Evolutionary conservation across 345 rosid genomes (phyloP).

Genomic region (Nasturtium officinale): DNA sequence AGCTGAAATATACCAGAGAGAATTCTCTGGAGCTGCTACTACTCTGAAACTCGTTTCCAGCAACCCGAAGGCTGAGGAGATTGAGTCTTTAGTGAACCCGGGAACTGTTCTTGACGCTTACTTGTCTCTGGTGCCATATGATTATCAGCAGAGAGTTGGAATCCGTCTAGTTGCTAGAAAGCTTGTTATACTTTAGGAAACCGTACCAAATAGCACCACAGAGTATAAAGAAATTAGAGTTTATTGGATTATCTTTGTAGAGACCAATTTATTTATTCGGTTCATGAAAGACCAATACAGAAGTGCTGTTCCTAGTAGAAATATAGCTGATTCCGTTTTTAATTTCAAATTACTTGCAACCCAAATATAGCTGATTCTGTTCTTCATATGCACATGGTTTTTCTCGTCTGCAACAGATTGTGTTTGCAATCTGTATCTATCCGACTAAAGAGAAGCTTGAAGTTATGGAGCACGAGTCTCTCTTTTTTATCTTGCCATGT

Average conservation of each 20-base stretch:
- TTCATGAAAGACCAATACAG: not conserved
- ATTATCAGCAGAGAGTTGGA: conserved; percentile 76
- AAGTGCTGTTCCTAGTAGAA: conserved; percentile 19
- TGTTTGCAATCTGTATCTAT: not conserved
- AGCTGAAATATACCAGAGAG: conserved; percentile 68
- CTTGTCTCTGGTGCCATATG: conserved; percentile 69
- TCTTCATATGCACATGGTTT: conserved; percentile 12
- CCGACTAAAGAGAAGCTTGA: conserved; percentile 2
- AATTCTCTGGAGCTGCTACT: conserved; percentile 47
- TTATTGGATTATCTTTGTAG: not conserved
- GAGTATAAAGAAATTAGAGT: conserved; percentile 7
- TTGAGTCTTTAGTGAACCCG: conserved; percentile 44
- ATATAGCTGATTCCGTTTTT: not conserved
- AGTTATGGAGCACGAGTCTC: conserved; percentile 16
- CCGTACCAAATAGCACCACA: not conserved
- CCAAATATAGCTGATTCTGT: not conserved
- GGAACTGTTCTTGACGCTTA: conserved; percentile 66
- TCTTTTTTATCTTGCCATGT: conserved; percentile 2
- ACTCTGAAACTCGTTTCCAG: conserved; percentile 61
- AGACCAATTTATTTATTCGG: not conserved
- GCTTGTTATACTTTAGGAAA: conserved; percentile 39
- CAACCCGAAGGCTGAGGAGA: conserved; percentile 55
- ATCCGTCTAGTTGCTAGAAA: conserved; percentile 70
- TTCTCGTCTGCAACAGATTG: conserved; percentile 8
- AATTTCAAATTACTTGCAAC: conserved; percentile 2